A percentile compares a stretch with the other conserved stretches of the same genome.
Evolutionary conservation across 257 asterid genomes (phyloP).

Genomic region (Linderniella brevidens): DNA sequence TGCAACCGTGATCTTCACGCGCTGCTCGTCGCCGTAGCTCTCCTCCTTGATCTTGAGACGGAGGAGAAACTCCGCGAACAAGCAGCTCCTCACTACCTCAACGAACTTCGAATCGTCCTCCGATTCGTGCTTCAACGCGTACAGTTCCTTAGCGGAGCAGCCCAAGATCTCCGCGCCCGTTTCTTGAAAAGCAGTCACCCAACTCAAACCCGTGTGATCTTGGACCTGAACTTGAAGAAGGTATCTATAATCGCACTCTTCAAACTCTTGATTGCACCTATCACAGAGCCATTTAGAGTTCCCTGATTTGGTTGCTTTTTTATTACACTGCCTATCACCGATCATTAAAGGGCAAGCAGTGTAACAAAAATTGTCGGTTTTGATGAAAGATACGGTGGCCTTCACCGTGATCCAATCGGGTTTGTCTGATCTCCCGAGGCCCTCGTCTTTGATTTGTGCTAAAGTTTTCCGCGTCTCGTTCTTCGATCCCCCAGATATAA

Average conservation of each 20-base stretch:
- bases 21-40: slow-evolving; percentile 70
- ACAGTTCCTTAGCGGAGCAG: slow-evolving; percentile 71
- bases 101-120: slow-evolving; percentile 39
- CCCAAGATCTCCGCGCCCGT: slow-evolving; percentile 79
- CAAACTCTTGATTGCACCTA: slow-evolving; percentile 72
- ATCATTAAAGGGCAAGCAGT: slow-evolving; percentile 90
- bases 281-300: slow-evolving; percentile 77
- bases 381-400: slow-evolving; percentile 66
- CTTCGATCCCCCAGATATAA: slow-evolving; percentile 42
- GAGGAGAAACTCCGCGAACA: slow-evolving; percentile 48
- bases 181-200: slow-evolving; percentile 98
- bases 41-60: slow-evolving; percentile 86
- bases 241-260: slow-evolving; percentile 79
- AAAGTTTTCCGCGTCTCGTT: slow-evolving; percentile 57
- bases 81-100: slow-evolving; percentile 36
- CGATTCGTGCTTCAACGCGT: slow-evolving; percentile 35
- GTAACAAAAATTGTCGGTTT: slow-evolving; percentile 69
- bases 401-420: slow-evolving; percentile 89
- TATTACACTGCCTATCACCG: slow-evolving; percentile 87
- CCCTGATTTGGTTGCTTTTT: slow-evolving; percentile 58
- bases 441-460: slow-evolving; percentile 75
- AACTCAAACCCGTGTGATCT: slow-evolving; percentile 70
- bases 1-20: slow-evolving; percentile 62
- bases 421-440: slow-evolving; percentile 84
- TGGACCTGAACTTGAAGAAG: slow-evolving; percentile 88